phyloP scores from a whole-genome alignment of 768 basidiomycete species.

The Termitomyces sp. region DNA sequence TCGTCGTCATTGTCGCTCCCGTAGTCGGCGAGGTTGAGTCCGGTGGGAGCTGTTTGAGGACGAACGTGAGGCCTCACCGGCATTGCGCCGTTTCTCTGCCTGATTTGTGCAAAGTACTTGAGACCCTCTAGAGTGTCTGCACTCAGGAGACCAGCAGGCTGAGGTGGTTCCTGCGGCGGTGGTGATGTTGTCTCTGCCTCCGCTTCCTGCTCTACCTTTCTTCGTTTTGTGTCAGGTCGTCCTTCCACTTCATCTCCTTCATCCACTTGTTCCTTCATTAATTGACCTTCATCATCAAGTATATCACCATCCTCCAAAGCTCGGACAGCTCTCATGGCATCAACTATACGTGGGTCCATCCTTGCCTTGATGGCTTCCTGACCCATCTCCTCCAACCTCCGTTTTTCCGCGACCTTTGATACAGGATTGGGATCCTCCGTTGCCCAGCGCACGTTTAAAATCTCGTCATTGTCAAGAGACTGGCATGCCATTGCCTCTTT shows the following conservation, averaged over 20 bases:
- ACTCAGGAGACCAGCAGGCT: conserved; percentile 60
- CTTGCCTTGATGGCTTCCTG: conserved; percentile 78
- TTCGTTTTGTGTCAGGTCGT: conserved; percentile 28
- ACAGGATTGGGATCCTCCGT: conserved; percentile 98
- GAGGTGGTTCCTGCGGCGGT: conserved; percentile 24
- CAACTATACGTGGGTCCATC: conserved; percentile 85
- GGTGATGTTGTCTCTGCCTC: conserved; percentile 13
- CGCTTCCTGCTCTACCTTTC: conserved; percentile 22
- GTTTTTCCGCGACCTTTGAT: conserved; percentile 81
- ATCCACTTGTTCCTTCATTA: conserved; percentile 22
- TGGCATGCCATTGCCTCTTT: conserved; percentile 99
- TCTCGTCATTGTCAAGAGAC: conserved; percentile 94
- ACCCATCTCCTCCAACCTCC: conserved; percentile 77
- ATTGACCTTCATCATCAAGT: conserved; percentile 33
- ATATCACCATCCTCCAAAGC: conserved; percentile 81
- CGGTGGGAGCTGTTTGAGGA: conserved; percentile 30
- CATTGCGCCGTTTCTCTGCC: conserved; percentile 52
- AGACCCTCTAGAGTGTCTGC: conserved; percentile 86
- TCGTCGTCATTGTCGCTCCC: conserved; percentile 65
- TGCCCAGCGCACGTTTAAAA: conserved; percentile 98
- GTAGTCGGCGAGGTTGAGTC: conserved; percentile 66
- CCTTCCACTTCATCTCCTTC: conserved; percentile 28
- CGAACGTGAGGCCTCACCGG: conserved; percentile 22
- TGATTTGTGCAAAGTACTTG: conserved; percentile 86
- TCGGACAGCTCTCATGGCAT: conserved; percentile 80